Evolutionary conservation across 1,284 basidiomycete species (phyloP).

Genomic region (Meripilus lineatus): DNA sequence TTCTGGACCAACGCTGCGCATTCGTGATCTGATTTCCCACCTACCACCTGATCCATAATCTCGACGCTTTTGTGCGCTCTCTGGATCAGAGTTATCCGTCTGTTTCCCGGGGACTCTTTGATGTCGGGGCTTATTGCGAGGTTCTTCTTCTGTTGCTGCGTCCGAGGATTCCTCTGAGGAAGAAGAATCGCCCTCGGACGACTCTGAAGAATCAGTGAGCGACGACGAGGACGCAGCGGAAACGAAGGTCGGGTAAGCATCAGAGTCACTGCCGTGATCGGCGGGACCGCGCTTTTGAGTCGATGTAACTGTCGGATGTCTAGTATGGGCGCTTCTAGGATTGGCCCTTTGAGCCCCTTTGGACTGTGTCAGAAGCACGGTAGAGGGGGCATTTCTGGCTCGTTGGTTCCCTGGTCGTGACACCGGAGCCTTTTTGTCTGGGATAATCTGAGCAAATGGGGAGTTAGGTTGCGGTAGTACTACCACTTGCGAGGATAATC

Average conservation of each 20-base stretch:
- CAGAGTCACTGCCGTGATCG: conserved; percentile 14
- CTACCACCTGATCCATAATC: conserved; percentile 35
- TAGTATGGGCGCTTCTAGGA: background rate
- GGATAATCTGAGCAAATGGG: background rate
- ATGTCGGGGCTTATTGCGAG: conserved; percentile 49
- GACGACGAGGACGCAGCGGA: conserved; percentile 25
- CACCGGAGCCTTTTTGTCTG: too few species aligned
- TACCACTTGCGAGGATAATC: background rate
- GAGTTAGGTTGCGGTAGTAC: background rate
- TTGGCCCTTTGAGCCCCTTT: too few species aligned
- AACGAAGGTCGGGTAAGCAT: conserved; percentile 25
- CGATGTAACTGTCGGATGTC: background rate
- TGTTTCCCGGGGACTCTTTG: conserved; percentile 10
- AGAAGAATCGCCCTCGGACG: conserved; percentile 16
- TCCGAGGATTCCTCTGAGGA: conserved; percentile 20
- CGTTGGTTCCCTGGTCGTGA: background rate
- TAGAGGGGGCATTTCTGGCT: background rate
- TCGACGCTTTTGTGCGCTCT: conserved; percentile 35
- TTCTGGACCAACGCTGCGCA: conserved; percentile 58
- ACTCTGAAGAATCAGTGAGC: conserved; percentile 24
- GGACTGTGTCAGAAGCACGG: too few species aligned
- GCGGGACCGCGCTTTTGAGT: background rate
- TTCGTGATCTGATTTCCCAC: conserved; percentile 67
- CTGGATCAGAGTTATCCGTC: conserved; percentile 26
- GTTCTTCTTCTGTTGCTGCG: conserved; percentile 13